A percentile compares a stretch with the other conserved stretches of the same genome.
phyloP scores from a whole-genome alignment of 73 alveolate genomes.

The Blepharisma japonicum region DNA sequence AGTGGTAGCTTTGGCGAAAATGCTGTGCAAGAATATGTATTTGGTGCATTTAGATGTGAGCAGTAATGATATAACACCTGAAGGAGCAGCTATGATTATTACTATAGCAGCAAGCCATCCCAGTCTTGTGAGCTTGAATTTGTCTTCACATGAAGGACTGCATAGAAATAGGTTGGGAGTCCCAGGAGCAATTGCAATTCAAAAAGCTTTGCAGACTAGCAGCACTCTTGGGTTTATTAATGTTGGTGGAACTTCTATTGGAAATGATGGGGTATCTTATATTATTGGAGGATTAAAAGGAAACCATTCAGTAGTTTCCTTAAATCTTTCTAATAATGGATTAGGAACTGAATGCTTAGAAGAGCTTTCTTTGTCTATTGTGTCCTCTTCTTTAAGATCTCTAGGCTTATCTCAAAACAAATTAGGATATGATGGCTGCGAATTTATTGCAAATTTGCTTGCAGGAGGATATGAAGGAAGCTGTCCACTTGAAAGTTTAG shows the following conservation, averaged over 20 bases:
- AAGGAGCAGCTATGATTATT: neutral
- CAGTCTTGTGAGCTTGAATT: neutral
- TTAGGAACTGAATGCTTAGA: neutral
- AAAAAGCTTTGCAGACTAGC: neutral
- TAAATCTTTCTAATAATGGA: constrained; percentile 9
- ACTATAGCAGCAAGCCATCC: neutral
- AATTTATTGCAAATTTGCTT: neutral
- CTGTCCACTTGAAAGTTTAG: neutral
- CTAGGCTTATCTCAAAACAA: neutral
- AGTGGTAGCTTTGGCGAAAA: neutral
- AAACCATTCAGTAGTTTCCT: neutral
- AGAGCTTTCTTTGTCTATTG: neutral
- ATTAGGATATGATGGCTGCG: constrained; percentile 1
- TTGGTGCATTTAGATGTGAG: constrained; percentile 7
- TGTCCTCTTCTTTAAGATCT: neutral
- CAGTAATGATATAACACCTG: constrained; percentile 7
- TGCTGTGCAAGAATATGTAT: neutral
- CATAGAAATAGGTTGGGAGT: constrained; percentile 8
- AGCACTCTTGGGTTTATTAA: neutral
- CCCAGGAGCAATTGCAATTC: neutral
- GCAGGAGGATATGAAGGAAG: neutral
- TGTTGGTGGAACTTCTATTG: neutral
- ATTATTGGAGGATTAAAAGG: neutral
- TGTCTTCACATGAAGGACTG: constrained; percentile 21
- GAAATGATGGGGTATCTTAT: neutral